phyloP scores from a whole-genome alignment of 2,329 filamentous ascomycete species.

The Calycina herbarum region DNA sequence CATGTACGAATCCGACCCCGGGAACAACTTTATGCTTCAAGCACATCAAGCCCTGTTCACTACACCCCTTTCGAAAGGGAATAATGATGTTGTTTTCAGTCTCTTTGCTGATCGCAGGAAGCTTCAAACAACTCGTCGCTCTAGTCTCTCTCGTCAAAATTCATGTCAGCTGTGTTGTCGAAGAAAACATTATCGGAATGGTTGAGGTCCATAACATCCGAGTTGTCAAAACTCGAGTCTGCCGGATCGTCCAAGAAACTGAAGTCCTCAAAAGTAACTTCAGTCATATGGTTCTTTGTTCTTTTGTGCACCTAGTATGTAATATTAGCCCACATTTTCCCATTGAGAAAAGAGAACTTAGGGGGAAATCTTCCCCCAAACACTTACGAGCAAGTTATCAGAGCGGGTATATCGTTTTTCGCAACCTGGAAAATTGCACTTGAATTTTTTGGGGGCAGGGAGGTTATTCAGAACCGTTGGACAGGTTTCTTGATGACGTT shows the following conservation, averaged over 20 bases:
- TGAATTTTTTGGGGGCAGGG: neutral
- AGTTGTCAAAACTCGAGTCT: neutral
- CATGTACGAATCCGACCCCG: neutral
- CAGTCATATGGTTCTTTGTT: neutral
- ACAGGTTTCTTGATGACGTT: neutral
- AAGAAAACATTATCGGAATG: neutral
- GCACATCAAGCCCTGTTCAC: neutral
- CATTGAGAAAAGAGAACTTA: neutral
- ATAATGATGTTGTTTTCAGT: neutral
- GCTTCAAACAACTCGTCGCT: neutral
- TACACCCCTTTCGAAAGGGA: neutral
- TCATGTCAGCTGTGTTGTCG: neutral
- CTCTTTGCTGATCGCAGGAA: neutral
- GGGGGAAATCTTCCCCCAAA: neutral
- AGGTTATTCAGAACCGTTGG: neutral
- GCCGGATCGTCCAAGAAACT: neutral
- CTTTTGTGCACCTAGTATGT: neutral
- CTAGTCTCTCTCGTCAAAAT: neutral
- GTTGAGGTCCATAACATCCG: neutral
- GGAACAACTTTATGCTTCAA: neutral
- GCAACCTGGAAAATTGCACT: neutral
- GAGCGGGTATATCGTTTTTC: neutral
- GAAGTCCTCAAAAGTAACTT: neutral
- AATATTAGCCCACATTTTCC: neutral
- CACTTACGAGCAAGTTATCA: constrained; percentile 2